These are phyloP conservation scores for Epichloe elymi DNA, from an alignment of 2,329 filamentous ascomycete species.

Conservation along the genomic window DNA sequence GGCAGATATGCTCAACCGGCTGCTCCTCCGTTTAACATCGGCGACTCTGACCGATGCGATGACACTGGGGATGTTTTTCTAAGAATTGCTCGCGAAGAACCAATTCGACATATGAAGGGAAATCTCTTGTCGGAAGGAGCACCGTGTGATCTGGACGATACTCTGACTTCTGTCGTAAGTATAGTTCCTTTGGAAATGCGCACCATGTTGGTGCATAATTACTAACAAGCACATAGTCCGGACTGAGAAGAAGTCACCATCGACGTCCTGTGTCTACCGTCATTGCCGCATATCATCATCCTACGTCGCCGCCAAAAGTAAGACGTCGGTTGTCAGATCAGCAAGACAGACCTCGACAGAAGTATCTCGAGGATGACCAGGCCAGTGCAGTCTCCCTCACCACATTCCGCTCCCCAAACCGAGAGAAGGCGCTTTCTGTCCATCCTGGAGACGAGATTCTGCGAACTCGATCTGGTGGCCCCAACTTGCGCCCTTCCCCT, in stretches of 20 bases:
- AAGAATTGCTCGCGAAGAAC: slow-evolving; percentile 42
- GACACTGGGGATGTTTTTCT: slow-evolving; percentile 47
- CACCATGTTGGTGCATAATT: not conserved
- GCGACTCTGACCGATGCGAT: slow-evolving; percentile 19
- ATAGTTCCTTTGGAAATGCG: not conserved
- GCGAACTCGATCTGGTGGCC: slow-evolving; percentile 19
- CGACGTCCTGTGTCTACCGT: slow-evolving; percentile 41
- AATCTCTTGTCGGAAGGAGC: slow-evolving; percentile 6
- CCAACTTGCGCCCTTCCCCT: slow-evolving; percentile 28
- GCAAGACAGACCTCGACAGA: slow-evolving; percentile 29
- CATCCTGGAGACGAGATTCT: slow-evolving; percentile 24
- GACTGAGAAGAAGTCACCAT: slow-evolving; percentile 31
- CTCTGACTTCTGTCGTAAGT: slow-evolving; percentile 35
- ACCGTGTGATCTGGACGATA: slow-evolving; percentile 14
- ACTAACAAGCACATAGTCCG: slow-evolving; percentile 26
- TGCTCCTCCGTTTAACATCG: not conserved
- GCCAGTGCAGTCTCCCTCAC: slow-evolving; percentile 27
- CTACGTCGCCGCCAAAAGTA: slow-evolving; percentile 36
- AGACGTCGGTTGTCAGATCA: slow-evolving; percentile 44
- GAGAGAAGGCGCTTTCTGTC: slow-evolving; percentile 29
- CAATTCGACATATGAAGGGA: slow-evolving; percentile 25
- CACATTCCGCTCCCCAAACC: slow-evolving; percentile 27
- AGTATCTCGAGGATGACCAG: slow-evolving; percentile 32
- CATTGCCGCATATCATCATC: slow-evolving; percentile 30
- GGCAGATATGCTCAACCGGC: slow-evolving; percentile 15